A percentile compares a stretch with the other conserved stretches of the same genome.
These are phyloP conservation scores for Ophiosphaerella korrae DNA, from an alignment of 2,329 filamentous ascomycete species.

Conservation along the genomic window DNA sequence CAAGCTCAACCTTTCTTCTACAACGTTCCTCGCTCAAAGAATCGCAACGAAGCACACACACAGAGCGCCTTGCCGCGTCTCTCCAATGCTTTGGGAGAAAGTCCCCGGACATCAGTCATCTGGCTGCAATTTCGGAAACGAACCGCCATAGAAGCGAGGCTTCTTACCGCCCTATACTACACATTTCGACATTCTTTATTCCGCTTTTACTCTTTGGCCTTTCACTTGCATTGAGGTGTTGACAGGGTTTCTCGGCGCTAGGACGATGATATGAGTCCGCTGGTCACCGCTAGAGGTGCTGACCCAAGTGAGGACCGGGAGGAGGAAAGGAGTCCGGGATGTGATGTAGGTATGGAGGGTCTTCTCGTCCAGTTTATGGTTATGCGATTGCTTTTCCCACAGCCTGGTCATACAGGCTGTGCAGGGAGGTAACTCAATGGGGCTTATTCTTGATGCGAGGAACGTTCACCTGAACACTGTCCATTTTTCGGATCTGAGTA, in stretches of 20 bases:
- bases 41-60: conserved; percentile 99
- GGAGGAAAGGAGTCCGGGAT: conserved; percentile 33
- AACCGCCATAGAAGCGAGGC: conserved; percentile 99
- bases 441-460: conserved; percentile 99
- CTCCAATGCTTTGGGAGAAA: conserved; percentile 95
- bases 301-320: conserved; percentile 31
- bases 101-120: conserved; percentile 89
- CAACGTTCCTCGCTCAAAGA: conserved; percentile 94
- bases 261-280: conserved; percentile 94
- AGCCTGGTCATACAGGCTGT: conserved; percentile 43
- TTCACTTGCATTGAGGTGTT: conserved; percentile 18
- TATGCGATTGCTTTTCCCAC: conserved; percentile 84
- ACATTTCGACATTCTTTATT: conserved; percentile 54
- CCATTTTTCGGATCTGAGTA: conserved; percentile 53
- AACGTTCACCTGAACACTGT: conserved; percentile 58
- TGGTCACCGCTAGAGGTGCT: conserved; percentile 44
- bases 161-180: conserved; percentile 54
- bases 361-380: conserved; percentile 92
- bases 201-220: conserved; percentile 57
- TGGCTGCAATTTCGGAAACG: conserved; percentile 80
- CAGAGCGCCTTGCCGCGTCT: conserved; percentile 59
- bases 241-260: conserved; percentile 55
- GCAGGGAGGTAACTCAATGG: conserved; percentile 92
- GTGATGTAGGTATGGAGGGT: conserved; percentile 52
- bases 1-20: conserved; percentile 23